These are phyloP conservation scores for Warburgia ugandensis DNA, from an alignment of 164 flowering plant species.

Conservation along the genomic window DNA sequence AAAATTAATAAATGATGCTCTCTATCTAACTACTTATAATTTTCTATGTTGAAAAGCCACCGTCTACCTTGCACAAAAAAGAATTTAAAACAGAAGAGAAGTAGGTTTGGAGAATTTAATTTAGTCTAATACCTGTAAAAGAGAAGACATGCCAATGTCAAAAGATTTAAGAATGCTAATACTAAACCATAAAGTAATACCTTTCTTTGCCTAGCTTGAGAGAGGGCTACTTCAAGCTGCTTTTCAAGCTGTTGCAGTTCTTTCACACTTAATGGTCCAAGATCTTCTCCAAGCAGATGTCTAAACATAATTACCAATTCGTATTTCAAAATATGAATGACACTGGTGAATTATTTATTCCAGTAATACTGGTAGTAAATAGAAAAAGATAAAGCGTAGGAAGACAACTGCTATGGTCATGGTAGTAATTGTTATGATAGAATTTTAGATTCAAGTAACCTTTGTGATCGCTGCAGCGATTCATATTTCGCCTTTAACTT, in stretches of 20 bases:
- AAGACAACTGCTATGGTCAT: background rate
- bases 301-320: constrained; percentile 17
- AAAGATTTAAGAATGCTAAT: background rate
- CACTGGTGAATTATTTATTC: too few relatives aligned
- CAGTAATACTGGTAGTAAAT: too few relatives aligned
- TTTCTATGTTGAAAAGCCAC: background rate
- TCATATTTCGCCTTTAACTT: constrained; percentile 73
- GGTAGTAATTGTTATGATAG: too few relatives aligned
- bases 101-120: background rate
- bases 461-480: constrained; percentile 69
- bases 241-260: constrained; percentile 86
- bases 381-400: background rate
- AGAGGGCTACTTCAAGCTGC: constrained; percentile 80
- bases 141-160: background rate
- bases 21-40: too few relatives aligned
- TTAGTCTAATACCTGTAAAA: background rate
- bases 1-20: too few relatives aligned
- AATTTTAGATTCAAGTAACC: too few relatives aligned
- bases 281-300: constrained; percentile 95
- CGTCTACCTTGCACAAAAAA: background rate
- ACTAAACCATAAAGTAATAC: too few relatives aligned
- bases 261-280: constrained; percentile 68
- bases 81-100: background rate
- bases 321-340: background rate
- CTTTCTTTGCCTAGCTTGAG: constrained; percentile 77